Conservation (phyloP, 2,329 filamentous ascomycete genomes). For the Phialemoniopsis sp. region DNA sequence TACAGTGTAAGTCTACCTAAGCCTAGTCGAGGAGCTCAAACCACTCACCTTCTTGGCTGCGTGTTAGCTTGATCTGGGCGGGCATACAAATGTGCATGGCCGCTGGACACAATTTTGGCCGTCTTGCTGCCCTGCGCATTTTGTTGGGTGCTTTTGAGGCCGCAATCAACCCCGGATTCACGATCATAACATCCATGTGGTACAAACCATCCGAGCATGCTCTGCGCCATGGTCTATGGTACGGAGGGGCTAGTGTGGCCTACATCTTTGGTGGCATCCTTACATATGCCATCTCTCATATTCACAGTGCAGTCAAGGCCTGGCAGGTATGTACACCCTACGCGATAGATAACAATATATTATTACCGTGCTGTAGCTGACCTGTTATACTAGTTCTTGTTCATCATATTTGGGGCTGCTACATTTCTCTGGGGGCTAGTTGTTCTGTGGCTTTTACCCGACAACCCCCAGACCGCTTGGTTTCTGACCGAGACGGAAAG, state of each 20-base stretch:
- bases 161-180: conserved; percentile 38
- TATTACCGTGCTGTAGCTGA: conserved; percentile 45
- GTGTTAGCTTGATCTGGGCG: conserved; percentile 33
- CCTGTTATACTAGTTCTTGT: too few relatives aligned
- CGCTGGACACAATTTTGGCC: conserved; percentile 28
- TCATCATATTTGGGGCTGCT: conserved; percentile 43
- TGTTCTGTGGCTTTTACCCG: conserved; percentile 43
- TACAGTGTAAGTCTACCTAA: conserved; percentile 39
- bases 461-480: conserved; percentile 40
- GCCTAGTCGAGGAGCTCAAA: too few relatives aligned
- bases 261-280: conserved; percentile 39
- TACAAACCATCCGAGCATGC: conserved; percentile 31
- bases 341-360: conserved; percentile 26
- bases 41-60: too few relatives aligned
- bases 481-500: conserved; percentile 39
- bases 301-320: too few relatives aligned
- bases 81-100: conserved; percentile 34
- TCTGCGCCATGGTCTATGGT: conserved; percentile 19
- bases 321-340: too few relatives aligned
- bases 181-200: conserved; percentile 38
- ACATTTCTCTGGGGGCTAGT: conserved; percentile 34
- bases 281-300: conserved; percentile 51
- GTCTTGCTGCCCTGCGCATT: conserved; percentile 29
- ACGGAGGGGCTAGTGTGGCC: too few relatives aligned
- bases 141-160: conserved; percentile 34